Base-by-base conservation (phyloP, 2,329 filamentous ascomycete species). In the Dothistroma pini region DNA sequence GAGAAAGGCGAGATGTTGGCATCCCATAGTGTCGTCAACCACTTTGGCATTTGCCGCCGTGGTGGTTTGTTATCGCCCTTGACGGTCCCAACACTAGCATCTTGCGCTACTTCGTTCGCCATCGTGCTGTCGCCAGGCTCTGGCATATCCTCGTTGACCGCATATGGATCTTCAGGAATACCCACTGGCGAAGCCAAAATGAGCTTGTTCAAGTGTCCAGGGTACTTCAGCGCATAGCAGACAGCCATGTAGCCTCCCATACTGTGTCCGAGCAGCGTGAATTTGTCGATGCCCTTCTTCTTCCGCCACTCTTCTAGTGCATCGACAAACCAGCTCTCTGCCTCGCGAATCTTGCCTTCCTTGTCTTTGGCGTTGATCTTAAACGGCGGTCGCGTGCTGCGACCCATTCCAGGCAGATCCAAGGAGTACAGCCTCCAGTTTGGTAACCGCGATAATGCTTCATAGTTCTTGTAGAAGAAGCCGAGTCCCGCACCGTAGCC, bases 391-490 rank as follows among this genome's bases (percentile, higher is more conserved):
- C 93, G 83, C 29, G 86, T 88, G 60, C 90, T 96, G 71, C 96
- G 88, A 61, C 93, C 93, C 90, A 97, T 97, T 61, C 93, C 93
- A 16, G 97, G 82, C 83, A 97, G 86, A 71, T 99, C 93, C n/a
- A 99, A 80, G 0, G 93, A 91, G 73, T 95, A 97, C 19, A 99
- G 78, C 71, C 91, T 93, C 87, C 95, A 96, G 31, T 93, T 92
- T 31, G 83, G 81, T 0, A 86, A 79, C 19, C 93, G 86, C 51
- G 89, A 93, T 35, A 99, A 78, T 6, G 88, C 86, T 75, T 99
- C 95, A 63, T 96, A 96, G 74, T 99, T 99, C 78, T 95, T 93
- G 82, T 97, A 99, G 81, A 96, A 99, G 78, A 99, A 97, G 22
- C 93, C 95, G 0, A 99, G 83, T 0, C 95, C 95, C 1, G 95